Evolutionary conservation across 169 alveolate genomes (phyloP).

Genomic region (Cryptosporidium ryanae): DNA sequence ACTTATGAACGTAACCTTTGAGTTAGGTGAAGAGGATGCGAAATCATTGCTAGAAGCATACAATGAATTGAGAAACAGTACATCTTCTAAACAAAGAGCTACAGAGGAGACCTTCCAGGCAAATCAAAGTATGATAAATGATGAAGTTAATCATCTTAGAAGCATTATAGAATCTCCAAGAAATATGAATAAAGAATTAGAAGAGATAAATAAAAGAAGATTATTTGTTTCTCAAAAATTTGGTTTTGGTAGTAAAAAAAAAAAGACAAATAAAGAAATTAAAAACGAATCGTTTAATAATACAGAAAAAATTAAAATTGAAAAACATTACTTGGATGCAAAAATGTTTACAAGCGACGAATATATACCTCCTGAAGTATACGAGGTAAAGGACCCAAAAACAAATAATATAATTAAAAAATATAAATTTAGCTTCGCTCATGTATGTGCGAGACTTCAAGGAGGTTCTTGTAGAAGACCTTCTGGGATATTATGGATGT

Average conservation of each 20-base stretch:
- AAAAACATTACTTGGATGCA: conserved; percentile 44
- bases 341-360: conserved; percentile 54
- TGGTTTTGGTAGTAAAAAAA: conserved; percentile 26
- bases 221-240: conserved; percentile 20
- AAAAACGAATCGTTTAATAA: not conserved
- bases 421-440: conserved; percentile 48
- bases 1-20: conserved; percentile 61
- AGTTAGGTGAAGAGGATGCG: conserved; percentile 42
- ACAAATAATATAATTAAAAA: conserved; percentile 17
- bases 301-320: conserved; percentile 8
- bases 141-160: conserved; percentile 22
- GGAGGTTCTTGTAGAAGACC: conserved; percentile 75
- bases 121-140: not conserved
- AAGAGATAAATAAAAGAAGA: conserved; percentile 21
- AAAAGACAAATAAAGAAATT: not conserved
- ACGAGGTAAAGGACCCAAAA: conserved; percentile 47
- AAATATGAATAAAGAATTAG: not conserved
- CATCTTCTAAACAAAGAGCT: conserved; percentile 66
- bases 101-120: conserved; percentile 6
- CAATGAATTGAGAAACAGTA: conserved; percentile 56
- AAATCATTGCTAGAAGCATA: conserved; percentile 54
- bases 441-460: conserved; percentile 75
- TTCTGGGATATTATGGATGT: conserved; percentile 75
- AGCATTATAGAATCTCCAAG: conserved; percentile 43
- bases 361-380: conserved; percentile 43